A percentile compares a stretch with the other conserved stretches of the same genome.
These are phyloP conservation scores for Phaeosphaeriaceae sp. DNA, from an alignment of 2,329 filamentous ascomycete species.

Conservation along the genomic window DNA sequence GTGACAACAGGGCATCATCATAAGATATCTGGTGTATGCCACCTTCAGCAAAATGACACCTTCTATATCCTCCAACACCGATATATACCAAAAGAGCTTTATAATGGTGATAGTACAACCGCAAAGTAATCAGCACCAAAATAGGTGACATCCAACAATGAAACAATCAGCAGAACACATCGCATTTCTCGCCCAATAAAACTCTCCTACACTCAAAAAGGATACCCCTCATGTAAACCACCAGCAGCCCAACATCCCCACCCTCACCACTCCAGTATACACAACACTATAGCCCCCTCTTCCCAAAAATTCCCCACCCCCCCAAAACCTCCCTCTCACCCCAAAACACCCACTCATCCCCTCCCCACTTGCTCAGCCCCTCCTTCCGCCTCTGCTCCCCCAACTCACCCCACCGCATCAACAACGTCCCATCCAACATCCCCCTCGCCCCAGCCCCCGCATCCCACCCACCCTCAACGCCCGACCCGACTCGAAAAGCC, in stretches of 20 bases:
- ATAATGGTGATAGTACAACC: no score
- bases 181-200: no score
- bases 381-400: slow-evolving; percentile 74
- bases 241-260: not conserved
- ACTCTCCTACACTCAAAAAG: no score
- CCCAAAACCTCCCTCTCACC: slow-evolving; percentile 71
- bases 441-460: slow-evolving; percentile 62
- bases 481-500: slow-evolving; percentile 69
- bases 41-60: no score
- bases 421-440: slow-evolving; percentile 78
- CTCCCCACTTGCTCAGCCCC: slow-evolving; percentile 75
- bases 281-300: slow-evolving; percentile 13
- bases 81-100: no score
- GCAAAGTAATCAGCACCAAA: no score
- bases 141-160: no score
- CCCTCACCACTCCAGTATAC: not conserved
- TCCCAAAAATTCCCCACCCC: slow-evolving; percentile 64
- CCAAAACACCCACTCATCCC: slow-evolving; percentile 69
- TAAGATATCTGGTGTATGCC: no score
- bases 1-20: no score
- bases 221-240: not conserved
- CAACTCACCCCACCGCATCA: slow-evolving; percentile 78
- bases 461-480: slow-evolving; percentile 43
- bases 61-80: no score
- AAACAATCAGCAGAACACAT: no score